Evolutionary conservation across 306 rosid species (phyloP).

Genomic region (Sicyos edulis): DNA sequence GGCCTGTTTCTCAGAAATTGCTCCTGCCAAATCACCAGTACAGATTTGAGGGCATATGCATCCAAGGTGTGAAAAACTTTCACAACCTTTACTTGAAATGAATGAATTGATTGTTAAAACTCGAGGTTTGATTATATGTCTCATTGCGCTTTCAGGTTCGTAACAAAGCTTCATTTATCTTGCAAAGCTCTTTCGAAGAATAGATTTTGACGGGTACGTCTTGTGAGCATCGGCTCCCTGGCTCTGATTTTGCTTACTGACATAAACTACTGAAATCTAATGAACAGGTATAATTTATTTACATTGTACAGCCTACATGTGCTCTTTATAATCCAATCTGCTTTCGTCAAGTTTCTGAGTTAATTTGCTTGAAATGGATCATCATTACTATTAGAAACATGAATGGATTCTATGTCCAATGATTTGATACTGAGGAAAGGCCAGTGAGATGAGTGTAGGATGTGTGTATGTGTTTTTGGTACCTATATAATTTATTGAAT

Average conservation of each 20-base stretch:
- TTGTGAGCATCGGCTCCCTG: background rate
- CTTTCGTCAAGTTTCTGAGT: background rate
- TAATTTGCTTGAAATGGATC: background rate
- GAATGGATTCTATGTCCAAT: background rate
- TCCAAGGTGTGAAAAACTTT: slow-evolving; percentile 52
- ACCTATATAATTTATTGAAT: background rate
- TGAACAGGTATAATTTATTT: background rate
- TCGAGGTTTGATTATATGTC: background rate
- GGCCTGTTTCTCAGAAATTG: slow-evolving; percentile 51
- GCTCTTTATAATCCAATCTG: background rate
- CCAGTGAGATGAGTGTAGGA: background rate
- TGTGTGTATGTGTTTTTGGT: background rate
- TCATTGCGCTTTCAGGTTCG: slow-evolving; percentile 56
- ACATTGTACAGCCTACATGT: slow-evolving; percentile 4
- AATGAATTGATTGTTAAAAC: slow-evolving; percentile 12
- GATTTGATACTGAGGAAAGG: background rate
- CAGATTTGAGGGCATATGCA: slow-evolving; percentile 74
- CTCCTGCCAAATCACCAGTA: slow-evolving; percentile 60
- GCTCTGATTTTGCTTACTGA: slow-evolving; percentile 7
- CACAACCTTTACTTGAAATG: slow-evolving; percentile 17
- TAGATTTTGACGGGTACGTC: slow-evolving; percentile 12
- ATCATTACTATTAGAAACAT: background rate
- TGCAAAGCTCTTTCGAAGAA: slow-evolving; percentile 46
- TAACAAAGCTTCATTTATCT: slow-evolving; percentile 66
- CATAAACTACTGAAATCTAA: background rate